phyloP scores from a whole-genome alignment of 176 grass and related monocot genomes.

The Dactylis glomerata region DNA sequence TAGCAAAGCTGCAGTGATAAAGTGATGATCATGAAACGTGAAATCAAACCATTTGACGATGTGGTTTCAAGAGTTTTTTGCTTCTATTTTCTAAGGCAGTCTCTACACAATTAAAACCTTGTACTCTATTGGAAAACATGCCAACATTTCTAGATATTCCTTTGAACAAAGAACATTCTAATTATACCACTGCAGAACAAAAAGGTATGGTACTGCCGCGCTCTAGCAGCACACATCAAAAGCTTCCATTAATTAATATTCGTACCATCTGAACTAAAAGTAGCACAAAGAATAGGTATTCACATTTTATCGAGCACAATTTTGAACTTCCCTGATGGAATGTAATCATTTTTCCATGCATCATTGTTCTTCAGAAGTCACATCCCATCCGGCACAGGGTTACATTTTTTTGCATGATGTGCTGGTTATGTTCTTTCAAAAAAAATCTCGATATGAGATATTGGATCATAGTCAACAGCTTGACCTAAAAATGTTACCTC shows the following conservation, averaged over 20 bases:
- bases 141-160: slow-evolving; percentile 1
- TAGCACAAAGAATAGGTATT: slow-evolving; percentile 6
- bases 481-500: neutral
- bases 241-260: slow-evolving; percentile 2
- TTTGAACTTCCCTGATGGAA: neutral
- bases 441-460: neutral
- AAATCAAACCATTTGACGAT: neutral
- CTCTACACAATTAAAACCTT: neutral
- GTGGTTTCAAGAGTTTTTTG: neutral
- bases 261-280: neutral
- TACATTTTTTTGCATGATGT: neutral
- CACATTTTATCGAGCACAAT: neutral
- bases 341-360: neutral
- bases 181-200: neutral
- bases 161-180: neutral
- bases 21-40: slow-evolving; percentile 4
- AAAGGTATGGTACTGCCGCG: neutral
- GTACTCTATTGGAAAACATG: neutral
- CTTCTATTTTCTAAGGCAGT: neutral
- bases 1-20: neutral
- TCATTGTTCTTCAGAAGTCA: neutral
- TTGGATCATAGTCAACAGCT: neutral
- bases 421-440: slow-evolving; percentile 10
- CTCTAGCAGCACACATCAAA: slow-evolving; percentile 10
- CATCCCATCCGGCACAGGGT: neutral